Evolutionary conservation across 306 rosid species (phyloP), one percentile per base, ranked within the genome.

Genomic region (Oxytropis ochrocephala): DNA sequence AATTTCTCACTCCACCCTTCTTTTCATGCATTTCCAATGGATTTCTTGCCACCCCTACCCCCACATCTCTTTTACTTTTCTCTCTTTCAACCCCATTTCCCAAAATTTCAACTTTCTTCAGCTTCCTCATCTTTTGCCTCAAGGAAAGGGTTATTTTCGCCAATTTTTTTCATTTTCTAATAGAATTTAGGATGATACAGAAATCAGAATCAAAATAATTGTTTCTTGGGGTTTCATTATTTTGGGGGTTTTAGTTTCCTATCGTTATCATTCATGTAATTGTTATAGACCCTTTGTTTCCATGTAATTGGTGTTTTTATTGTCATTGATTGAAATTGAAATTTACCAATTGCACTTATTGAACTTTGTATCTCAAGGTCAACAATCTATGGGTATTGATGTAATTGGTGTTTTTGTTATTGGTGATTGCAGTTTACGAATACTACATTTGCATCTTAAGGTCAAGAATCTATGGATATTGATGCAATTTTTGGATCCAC

Each of bases 401-500:
- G 35, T 21, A 58, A 2, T 50, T 50, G 1, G 3, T n/a, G 14
- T 19, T 17, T 42, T 47, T 24, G 6, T 9, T 51, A 12, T 62
- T 1, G 8, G 17, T 70, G 4, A 19, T 55, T 61, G 49, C 29
- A 51, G 3, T 14, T 17, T 61, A 19, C 36, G 4, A 55, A 24
- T 24, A 8, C 73, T 72, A 59, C 13, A n/a, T 35, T 49, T 59
- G 42, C 7, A 17, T 56, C 6, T n/a, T 69, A 36, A 73, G 85
- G 81, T 33, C 7, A 19, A 63, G 0, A 53, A 16, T 36, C 60
- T 67, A 89, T 92, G 96, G 95, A 86, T 60, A 53, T 86, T 29
- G 89, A 88, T 56, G 82, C 78, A 4, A 59, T 90, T 13, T 81
- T 90, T 5, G 97, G 89, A 65, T 75, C 71, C 7, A 75, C 17